phyloP scores from a whole-genome alignment of 768 basidiomycete genomes.

The Filobasidium wieringae region DNA sequence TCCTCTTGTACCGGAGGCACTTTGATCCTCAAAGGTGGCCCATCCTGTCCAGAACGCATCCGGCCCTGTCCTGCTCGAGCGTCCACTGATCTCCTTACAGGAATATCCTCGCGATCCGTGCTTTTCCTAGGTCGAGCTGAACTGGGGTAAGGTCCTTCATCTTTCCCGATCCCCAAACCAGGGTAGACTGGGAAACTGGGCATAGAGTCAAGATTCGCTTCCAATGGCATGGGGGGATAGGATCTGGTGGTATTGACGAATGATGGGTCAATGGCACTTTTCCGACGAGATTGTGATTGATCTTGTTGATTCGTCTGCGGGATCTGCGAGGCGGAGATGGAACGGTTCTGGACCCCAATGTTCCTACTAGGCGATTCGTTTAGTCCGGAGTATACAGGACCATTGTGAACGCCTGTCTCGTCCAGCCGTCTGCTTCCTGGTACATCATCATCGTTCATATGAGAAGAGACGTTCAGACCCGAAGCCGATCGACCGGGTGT shows the following conservation, averaged over 20 bases:
- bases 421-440: no score
- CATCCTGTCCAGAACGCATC: neutral
- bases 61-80: neutral
- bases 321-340: neutral
- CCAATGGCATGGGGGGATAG: no score
- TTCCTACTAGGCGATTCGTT: no score
- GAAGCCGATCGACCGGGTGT: no score
- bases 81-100: neutral
- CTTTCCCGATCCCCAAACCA: neutral
- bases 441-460: no score
- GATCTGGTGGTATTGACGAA: no score
- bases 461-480: no score
- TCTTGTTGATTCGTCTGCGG: neutral
- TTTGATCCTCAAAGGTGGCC: conserved; percentile 5
- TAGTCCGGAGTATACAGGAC: no score
- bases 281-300: no score
- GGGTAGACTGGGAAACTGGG: neutral
- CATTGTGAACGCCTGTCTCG: no score
- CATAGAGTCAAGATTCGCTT: neutral
- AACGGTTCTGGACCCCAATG: no score
- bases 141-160: neutral
- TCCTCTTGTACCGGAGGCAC: conserved; percentile 43
- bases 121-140: neutral
- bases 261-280: no score
- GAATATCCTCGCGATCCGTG: neutral